phyloP scores from a whole-genome alignment of 331 rosid species.

The Quercus tomentella region DNA sequence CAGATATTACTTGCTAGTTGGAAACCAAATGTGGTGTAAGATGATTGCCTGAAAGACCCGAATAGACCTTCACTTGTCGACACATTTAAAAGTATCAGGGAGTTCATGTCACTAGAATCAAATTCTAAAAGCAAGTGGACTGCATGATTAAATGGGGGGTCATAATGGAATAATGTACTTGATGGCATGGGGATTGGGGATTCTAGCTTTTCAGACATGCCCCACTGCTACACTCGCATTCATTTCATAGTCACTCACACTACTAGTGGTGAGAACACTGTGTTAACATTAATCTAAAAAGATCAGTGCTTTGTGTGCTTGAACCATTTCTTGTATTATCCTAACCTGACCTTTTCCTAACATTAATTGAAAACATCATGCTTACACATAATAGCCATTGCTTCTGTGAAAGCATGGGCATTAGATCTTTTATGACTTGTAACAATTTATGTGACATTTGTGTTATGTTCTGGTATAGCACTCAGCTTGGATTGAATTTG shows the following conservation, averaged over 20 bases:
- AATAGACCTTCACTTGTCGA: conserved; percentile 24
- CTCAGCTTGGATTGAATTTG: conserved; percentile 21
- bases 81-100: conserved; percentile 6
- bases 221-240: conserved; percentile 24
- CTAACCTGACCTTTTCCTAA: not conserved
- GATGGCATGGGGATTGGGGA: conserved; percentile 15
- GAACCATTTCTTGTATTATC: conserved; percentile 2
- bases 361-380: not conserved
- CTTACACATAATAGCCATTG: not conserved
- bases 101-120: conserved; percentile 24
- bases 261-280: conserved; percentile 17
- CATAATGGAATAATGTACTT: conserved; percentile 26
- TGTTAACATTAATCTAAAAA: conserved; percentile 7
- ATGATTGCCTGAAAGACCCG: conserved; percentile 23
- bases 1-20: conserved; percentile 9
- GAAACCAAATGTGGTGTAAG: conserved; percentile 34
- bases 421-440: conserved; percentile 5
- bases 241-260: not conserved
- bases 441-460: conserved; percentile 27
- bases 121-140: conserved; percentile 34
- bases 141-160: conserved; percentile 24
- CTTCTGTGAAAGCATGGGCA: conserved; percentile 2
- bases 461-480: conserved; percentile 7
- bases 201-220: conserved; percentile 35
- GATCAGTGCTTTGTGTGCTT: conserved; percentile 11